Base-by-base conservation (phyloP, 176 grass and related monocot species). In the Phoenix roebelenii region DNA sequence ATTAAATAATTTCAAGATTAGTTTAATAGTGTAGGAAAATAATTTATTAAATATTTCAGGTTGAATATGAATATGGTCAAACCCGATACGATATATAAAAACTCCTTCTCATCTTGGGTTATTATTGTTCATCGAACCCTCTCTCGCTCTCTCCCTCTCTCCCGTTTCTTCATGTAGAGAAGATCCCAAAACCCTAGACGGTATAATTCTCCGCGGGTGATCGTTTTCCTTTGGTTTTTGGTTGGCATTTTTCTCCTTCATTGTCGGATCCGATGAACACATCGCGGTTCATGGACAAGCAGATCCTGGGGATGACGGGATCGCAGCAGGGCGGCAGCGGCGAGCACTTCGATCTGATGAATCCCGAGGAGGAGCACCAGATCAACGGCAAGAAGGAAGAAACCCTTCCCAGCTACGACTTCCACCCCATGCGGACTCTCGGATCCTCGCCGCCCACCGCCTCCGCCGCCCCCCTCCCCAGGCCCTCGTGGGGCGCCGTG, bases 251-350 rank as follows among this genome's bases (percentile, higher is more conserved):
- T 44, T 30, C 35, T 44, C 12, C 9, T 62, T 62, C 32, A 30
- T 48, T 5, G 15, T 50, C 3, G 51, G 70, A 61, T 52, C 66
- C 71, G 64, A 90, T 90, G 87, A 90, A 74, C 82, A 35, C 75
- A 17, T 85, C 87, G 51, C 75, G 76, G 67, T 90, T 90, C 82
- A 90, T 90, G 87, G 87, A 90, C 65, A 90, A 90, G 65, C 78
- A 90, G 79, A 85, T 90, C 82, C 82, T 79, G 22, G 87, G 79
- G 35, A 68, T 90, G 59, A 72, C 78, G 1, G 87, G 75, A 35
- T 79, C 69, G 63, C 51, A 76, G 52, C 18, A 74, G 15, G 76
- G 77, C 0, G 15, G 66, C 7, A 59, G 35, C 10, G 35, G 50
- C 17, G 77, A 68, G 50, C 49, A 85, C 25, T 64, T 69, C 71